phyloP scores from a whole-genome alignment of 1,139 yeast genomes.

The Candida mesenterica region DNA sequence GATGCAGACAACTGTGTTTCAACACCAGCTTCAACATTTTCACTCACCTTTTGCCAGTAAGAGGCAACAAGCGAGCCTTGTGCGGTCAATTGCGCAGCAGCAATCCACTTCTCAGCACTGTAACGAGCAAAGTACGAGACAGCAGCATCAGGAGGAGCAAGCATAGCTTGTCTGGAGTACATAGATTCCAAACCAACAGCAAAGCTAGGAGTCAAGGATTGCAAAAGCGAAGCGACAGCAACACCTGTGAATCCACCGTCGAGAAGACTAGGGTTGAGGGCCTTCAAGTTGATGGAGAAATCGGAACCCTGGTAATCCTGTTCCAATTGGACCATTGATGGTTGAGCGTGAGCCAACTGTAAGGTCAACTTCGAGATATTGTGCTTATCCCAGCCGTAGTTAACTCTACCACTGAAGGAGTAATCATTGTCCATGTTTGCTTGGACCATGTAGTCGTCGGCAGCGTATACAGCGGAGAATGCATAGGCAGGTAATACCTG shows the following conservation, averaged over 20 bases:
- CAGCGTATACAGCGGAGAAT: slow-evolving; percentile 85
- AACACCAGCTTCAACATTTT: slow-evolving; percentile 94
- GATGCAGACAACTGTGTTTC: slow-evolving; percentile 85
- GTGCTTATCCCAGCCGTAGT: slow-evolving; percentile 86
- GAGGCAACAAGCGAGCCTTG: slow-evolving; percentile 88
- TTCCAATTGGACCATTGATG: slow-evolving; percentile 92
- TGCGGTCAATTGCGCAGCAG: slow-evolving; percentile 91
- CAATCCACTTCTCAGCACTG: slow-evolving; percentile 85
- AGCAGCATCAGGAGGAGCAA: slow-evolving; percentile 88
- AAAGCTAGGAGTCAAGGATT: slow-evolving; percentile 78
- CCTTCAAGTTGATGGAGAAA: slow-evolving; percentile 83
- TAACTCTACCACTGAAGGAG: slow-evolving; percentile 83
- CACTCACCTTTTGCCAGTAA: slow-evolving; percentile 91
- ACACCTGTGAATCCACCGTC: slow-evolving; percentile 84
- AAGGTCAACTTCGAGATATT: slow-evolving; percentile 81
- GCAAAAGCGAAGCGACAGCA: slow-evolving; percentile 86
- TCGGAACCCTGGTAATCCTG: slow-evolving; percentile 93
- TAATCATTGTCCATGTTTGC: slow-evolving; percentile 89
- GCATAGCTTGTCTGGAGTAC: slow-evolving; percentile 75
- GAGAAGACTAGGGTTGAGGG: slow-evolving; percentile 82
- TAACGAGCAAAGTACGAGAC: slow-evolving; percentile 90
- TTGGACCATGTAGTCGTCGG: slow-evolving; percentile 82
- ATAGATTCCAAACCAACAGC: slow-evolving; percentile 92
- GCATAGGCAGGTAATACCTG: slow-evolving; percentile 88
- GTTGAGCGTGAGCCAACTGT: slow-evolving; percentile 88